Conservation (phyloP, 1,284 basidiomycete species). For the Marasmius oreades region DNA sequence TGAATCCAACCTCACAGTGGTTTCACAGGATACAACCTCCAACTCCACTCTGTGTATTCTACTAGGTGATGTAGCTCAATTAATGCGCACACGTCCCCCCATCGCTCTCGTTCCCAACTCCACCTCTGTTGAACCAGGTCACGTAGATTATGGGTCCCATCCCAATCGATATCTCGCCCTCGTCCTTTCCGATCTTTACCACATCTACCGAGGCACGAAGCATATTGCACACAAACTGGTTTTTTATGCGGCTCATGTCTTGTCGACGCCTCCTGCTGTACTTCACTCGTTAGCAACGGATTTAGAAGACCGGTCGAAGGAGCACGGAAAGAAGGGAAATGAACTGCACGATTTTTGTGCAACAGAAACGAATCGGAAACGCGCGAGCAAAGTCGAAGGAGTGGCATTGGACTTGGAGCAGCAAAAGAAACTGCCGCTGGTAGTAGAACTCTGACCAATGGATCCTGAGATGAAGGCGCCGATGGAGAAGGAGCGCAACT, state of each 20-base stretch:
- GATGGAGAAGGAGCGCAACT: too few species aligned
- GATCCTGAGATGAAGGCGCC: too few species aligned
- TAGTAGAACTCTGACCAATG: too few species aligned
- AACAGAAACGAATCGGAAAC: background rate
- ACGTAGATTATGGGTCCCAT: constrained; percentile 26
- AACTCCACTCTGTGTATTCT: constrained; percentile 44
- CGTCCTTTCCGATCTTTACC: constrained; percentile 50
- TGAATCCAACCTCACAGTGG: constrained; percentile 6
- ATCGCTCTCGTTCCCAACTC: constrained; percentile 22
- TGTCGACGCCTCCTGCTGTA: constrained; percentile 37
- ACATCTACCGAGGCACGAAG: constrained; percentile 34
- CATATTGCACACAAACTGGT: constrained; percentile 49
- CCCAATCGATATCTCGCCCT: constrained; percentile 38
- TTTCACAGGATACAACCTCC: constrained; percentile 42
- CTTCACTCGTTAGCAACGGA: constrained; percentile 43
- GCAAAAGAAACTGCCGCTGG: too few species aligned
- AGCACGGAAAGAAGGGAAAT: background rate
- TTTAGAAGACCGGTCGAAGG: constrained; percentile 22
- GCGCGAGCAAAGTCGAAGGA: background rate
- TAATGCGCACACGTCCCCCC: constrained; percentile 49
- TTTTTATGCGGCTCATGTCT: constrained; percentile 55
- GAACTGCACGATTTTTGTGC: background rate
- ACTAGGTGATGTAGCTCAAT: constrained; percentile 45
- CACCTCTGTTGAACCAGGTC: constrained; percentile 8
- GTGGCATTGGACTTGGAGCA: background rate